Base-by-base conservation (phyloP, 2,329 filamentous ascomycete species). In the Fulvia fulva region DNA sequence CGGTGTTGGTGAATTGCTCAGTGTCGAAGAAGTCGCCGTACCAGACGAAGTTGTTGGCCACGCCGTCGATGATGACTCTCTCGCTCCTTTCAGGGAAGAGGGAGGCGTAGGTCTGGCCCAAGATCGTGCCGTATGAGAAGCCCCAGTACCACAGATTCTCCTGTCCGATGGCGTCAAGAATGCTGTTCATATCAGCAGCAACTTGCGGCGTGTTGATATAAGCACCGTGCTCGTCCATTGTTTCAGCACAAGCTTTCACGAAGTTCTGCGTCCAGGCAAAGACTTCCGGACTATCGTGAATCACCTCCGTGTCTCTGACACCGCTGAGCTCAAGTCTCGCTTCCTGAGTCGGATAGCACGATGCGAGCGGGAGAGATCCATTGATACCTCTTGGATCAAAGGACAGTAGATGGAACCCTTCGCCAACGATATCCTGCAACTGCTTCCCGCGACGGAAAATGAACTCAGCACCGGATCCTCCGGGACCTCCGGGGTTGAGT, bases 1-100 rank as follows among this genome's bases (percentile, higher is more conserved):
- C 83, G n/a, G 80, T 78, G 63, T 85, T 79, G 12, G 73, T 73
- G n/a, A 83, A 67, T 50, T 77, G 73, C 37, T 76, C 71, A 56
- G 76, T 80, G 79, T 81, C 84, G 64, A 71, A 68, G 6, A 74
- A 73, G 22, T 67, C 69, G 50, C 82, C 81, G 43, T 80, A 76
- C 61, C 63, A 66, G 60, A 83, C 81, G 50, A 73, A 70, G 5
- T 71, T 66, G 44, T 78, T 73, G 1, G 74, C 64, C 16, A 77
- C 74, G 5, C 75, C 77, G 57, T 79, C 77, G 41, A 80, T 65
- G 30, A 79, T 70, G 62, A 80, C 72, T 37, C 75, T 69, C 22
- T 69, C 69, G 11, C 78, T 71, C 6, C 75, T 71, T 43, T 78
- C 68, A 0, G 79, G 78, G 43, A 73, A 79, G 28, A 81, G 67